A percentile compares a stretch with the other conserved stretches of the same genome.
phyloP scores from a whole-genome alignment of 129 eudicot genomes.

The Glebionis coronaria region DNA sequence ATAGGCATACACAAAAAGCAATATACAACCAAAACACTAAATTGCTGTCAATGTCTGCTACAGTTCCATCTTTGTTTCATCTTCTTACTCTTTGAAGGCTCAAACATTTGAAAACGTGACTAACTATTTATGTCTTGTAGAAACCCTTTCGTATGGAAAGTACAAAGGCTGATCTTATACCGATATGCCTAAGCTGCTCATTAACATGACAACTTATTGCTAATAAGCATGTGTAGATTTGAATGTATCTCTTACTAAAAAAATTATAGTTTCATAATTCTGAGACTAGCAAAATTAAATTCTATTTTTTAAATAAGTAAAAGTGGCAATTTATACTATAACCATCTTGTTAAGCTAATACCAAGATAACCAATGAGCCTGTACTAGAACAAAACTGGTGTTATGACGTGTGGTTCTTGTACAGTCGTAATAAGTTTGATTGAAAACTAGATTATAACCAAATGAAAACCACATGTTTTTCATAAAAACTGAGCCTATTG shows the following conservation, averaged over 20 bases:
- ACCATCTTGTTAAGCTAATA: neutral
- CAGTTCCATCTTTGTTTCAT: neutral
- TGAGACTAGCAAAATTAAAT: too few species aligned
- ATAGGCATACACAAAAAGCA: neutral
- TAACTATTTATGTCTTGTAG: too few species aligned
- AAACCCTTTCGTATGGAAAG: too few species aligned
- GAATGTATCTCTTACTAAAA: too few species aligned
- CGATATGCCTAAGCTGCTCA: too few species aligned
- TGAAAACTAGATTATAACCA: neutral
- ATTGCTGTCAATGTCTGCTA: neutral
- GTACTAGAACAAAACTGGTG: neutral
- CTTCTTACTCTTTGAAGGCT: neutral
- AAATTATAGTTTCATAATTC: too few species aligned
- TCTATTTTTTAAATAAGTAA: too few species aligned
- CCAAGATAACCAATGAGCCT: neutral
- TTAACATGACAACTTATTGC: too few species aligned
- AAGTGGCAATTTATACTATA: neutral
- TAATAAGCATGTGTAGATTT: too few species aligned
- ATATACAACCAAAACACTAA: neutral
- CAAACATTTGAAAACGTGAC: neutral
- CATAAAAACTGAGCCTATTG: neutral
- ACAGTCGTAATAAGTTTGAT: neutral
- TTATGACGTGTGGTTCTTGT: neutral
- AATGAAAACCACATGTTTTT: conserved; percentile 12
- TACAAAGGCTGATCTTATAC: too few species aligned